Evolutionary conservation across 306 rosid genomes (phyloP).

Genomic region (Corylus americana): DNA sequence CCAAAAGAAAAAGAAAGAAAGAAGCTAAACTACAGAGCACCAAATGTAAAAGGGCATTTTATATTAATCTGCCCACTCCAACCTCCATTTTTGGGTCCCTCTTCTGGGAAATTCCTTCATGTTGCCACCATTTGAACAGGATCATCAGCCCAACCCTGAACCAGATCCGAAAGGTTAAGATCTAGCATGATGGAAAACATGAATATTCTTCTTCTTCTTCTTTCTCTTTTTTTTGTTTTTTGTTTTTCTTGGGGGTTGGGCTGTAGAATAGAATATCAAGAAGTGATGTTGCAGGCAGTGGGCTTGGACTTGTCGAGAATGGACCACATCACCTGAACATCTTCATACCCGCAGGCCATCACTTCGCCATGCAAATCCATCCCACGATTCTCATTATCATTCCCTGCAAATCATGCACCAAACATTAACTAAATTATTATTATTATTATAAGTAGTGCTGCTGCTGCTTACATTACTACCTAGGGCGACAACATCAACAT

Average conservation of each 20-base stretch:
- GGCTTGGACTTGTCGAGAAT: conserved; percentile 88
- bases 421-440: too few species aligned
- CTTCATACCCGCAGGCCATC: conserved; percentile 94
- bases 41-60: conserved; percentile 30
- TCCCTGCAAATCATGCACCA: too few species aligned
- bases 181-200: conserved; percentile 22
- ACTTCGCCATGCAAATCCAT: conserved; percentile 90
- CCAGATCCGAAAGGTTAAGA: conserved; percentile 35
- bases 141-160: not conserved
- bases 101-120: not conserved
- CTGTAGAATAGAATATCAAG: conserved; percentile 29
- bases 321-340: conserved; percentile 98
- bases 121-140: not conserved
- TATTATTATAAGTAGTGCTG: too few species aligned
- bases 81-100: too few species aligned
- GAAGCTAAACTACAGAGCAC: conserved; percentile 25
- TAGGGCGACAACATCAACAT: not conserved
- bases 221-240: not conserved
- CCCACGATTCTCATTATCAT: conserved; percentile 43
- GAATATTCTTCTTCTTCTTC: conserved; percentile 25
- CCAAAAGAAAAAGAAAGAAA: not conserved
- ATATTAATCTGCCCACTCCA: conserved; percentile 2
- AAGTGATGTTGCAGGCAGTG: conserved; percentile 47
- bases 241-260: not conserved
- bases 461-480: too few species aligned